Percentiles rank a stretch among this genome's conserved stretches.
Evolutionary conservation across 2,329 filamentous ascomycete species (phyloP).

Genomic region (Aspergillus transmontanensis): DNA sequence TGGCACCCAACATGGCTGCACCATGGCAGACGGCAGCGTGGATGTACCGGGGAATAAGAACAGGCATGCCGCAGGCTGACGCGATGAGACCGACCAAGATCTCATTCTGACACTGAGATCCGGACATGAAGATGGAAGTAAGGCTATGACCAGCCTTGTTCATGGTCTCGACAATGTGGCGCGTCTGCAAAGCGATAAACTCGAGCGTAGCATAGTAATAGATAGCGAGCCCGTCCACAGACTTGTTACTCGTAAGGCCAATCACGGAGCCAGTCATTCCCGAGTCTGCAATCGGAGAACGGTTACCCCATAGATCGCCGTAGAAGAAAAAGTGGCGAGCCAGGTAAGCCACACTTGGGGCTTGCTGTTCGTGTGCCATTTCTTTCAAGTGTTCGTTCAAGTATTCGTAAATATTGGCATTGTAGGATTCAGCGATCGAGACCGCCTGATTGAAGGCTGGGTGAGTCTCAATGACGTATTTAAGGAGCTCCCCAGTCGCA

Average conservation of each 20-base stretch:
- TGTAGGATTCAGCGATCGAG: slow-evolving; percentile 77
- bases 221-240: slow-evolving; percentile 80
- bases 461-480: slow-evolving; percentile 93
- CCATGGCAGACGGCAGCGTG: slow-evolving; percentile 95
- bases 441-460: slow-evolving; percentile 81
- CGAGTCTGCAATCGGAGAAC: slow-evolving; percentile 87
- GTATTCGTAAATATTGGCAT: slow-evolving; percentile 92
- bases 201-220: slow-evolving; percentile 97
- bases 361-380: slow-evolving; percentile 67
- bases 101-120: slow-evolving; percentile 94
- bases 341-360: slow-evolving; percentile 80
- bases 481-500: slow-evolving; percentile 90
- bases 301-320: slow-evolving; percentile 95
- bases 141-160: slow-evolving; percentile 87
- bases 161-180: slow-evolving; percentile 93
- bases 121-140: slow-evolving; percentile 96
- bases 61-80: slow-evolving; percentile 86
- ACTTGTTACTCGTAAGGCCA: slow-evolving; percentile 84
- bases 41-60: slow-evolving; percentile 90
- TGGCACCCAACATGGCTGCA: slow-evolving; percentile 97
- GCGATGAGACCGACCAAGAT: slow-evolving; percentile 90
- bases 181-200: slow-evolving; percentile 95
- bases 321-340: slow-evolving; percentile 98
- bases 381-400: slow-evolving; percentile 84
- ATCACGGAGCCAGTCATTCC: slow-evolving; percentile 91